Percentiles rank a stretch among this genome's conserved stretches.
Evolutionary conservation across 768 basidiomycete genomes (phyloP).

Genomic region (Boletales sp.): DNA sequence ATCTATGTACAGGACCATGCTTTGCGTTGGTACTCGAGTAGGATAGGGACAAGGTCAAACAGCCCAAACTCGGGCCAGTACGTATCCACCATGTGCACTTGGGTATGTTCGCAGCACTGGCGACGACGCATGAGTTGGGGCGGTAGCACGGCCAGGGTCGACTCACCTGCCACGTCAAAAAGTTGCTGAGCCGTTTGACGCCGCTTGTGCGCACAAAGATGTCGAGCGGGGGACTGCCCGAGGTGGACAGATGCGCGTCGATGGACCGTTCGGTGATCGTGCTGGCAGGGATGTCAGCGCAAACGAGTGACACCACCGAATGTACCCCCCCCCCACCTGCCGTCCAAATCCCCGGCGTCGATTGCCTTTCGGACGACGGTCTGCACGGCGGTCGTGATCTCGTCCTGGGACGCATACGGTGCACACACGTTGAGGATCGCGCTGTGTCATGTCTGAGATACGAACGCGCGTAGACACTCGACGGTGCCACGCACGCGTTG

Average conservation of each 20-base stretch:
- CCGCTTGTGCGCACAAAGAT: constrained; percentile 90
- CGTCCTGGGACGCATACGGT: constrained; percentile 89
- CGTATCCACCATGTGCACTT: constrained; percentile 77
- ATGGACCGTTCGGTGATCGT: constrained; percentile 67
- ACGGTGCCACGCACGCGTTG: constrained; percentile 44
- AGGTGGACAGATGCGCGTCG: constrained; percentile 63
- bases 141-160: neutral
- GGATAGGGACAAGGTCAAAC: constrained; percentile 79
- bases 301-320: neutral
- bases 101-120: constrained; percentile 79
- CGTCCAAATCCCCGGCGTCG: constrained; percentile 28
- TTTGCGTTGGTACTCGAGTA: constrained; percentile 85
- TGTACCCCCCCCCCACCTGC: constrained; percentile 12
- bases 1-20: constrained; percentile 40
- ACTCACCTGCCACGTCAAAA: constrained; percentile 91
- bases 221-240: constrained; percentile 78
- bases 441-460: constrained; percentile 45
- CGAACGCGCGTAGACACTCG: neutral
- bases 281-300: constrained; percentile 20
- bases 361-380: constrained; percentile 31
- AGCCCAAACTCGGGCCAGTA: constrained; percentile 96
- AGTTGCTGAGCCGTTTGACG: constrained; percentile 63
- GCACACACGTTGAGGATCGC: constrained; percentile 90
- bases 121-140: neutral
- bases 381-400: constrained; percentile 77